Evolutionary conservation across 2,329 filamentous ascomycete species (phyloP), one percentile per base, ranked within the genome.

Genomic region (Tolypocladium capitatum): DNA sequence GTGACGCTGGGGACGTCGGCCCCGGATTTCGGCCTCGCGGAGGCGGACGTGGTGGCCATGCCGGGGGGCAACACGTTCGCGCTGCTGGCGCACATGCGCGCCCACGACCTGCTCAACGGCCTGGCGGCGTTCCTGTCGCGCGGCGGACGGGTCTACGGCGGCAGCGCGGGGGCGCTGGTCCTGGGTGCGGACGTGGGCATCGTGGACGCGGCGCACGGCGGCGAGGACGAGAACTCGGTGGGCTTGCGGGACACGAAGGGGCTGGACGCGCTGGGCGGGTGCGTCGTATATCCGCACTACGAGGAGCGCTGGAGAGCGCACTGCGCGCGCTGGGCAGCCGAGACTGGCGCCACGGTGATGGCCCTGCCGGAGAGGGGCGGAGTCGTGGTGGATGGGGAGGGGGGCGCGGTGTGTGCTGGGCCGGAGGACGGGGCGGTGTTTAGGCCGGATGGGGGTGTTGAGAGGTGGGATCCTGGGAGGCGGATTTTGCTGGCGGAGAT

Each of bases 1-100:
- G 42, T 43, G 27, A 5, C 42, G n/a, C 31, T 43, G 28, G 42
- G 21, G 27, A 30, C 31, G 42, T 35, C 33, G 33, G 33, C 28
- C 28, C 30, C 43, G 13, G 38, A 45, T 10, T 51, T 48, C 33
- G 49, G 49, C 3, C 20, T 48, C 18, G 13, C 16, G 27, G 28
- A 33, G 18, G 46, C 46, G 24, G 43, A 48, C 43, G 28, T 43
- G 24, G 36, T 48, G 18, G 43, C 30, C 13, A 48, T 48, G 6
- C 46, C 43, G 16, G 48, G 43, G 10, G 46, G 49, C 3, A 48
- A 46, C 40, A 44, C 46, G 9, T 48, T 46, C 21, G 42, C 38
- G 21, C 49, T 50, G 11, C 46, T 44, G 27, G 41, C 45, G 20
- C 42, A 44, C 41, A 31, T 46, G 43, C 33, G 45, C 20, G 31